phyloP scores from a whole-genome alignment of 106 monocot species.

The Allium fistulosum region DNA sequence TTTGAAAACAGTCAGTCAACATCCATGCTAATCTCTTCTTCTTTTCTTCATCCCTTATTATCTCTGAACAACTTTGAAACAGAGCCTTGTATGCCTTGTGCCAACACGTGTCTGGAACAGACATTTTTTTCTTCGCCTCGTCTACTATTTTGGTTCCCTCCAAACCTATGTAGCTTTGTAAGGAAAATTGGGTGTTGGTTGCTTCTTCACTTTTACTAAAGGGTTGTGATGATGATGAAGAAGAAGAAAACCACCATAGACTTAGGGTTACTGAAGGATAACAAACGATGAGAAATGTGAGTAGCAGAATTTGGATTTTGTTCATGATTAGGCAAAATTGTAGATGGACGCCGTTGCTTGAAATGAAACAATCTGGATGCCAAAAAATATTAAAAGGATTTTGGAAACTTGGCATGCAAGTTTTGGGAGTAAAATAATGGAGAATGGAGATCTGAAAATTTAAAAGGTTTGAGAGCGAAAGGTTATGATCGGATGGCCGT shows the following conservation, averaged over 20 bases:
- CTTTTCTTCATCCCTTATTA: slow-evolving; percentile 59
- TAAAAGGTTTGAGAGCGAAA: too few relatives aligned
- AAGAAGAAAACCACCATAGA: slow-evolving; percentile 1
- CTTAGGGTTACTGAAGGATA: neutral
- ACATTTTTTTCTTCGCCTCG: slow-evolving; percentile 40
- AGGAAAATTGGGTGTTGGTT: slow-evolving; percentile 25
- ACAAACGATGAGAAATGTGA: neutral
- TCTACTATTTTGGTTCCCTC: slow-evolving; percentile 41
- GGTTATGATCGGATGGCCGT: too few relatives aligned
- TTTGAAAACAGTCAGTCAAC: slow-evolving; percentile 65
- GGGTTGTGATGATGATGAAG: slow-evolving; percentile 12
- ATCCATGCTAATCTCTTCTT: slow-evolving; percentile 67
- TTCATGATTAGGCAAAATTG: neutral
- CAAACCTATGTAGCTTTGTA: slow-evolving; percentile 14
- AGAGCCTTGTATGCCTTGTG: slow-evolving; percentile 59
- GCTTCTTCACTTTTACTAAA: neutral
- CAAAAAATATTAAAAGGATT: too few relatives aligned
- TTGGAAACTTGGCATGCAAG: too few relatives aligned
- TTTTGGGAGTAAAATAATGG: too few relatives aligned
- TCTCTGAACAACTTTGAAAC: slow-evolving; percentile 64
- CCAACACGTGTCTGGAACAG: slow-evolving; percentile 51
- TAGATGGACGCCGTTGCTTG: too few relatives aligned
- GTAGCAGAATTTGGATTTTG: neutral
- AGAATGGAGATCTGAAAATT: too few relatives aligned
- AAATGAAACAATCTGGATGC: too few relatives aligned